Conservation (phyloP, 2,329 filamentous ascomycete species). For the Fusarium siculi region DNA sequence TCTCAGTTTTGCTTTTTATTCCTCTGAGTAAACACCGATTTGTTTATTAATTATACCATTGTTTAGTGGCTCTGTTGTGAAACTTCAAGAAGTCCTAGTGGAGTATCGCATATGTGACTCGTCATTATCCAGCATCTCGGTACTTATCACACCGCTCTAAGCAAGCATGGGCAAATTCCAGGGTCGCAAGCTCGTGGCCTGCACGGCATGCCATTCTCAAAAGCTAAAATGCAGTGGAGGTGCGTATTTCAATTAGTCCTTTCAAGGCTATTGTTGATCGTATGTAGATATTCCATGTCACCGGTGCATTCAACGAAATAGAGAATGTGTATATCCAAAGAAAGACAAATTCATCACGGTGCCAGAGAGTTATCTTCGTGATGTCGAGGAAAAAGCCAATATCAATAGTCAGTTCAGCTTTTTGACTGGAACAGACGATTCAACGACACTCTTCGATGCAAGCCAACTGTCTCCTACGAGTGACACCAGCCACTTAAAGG, state of each 20-base stretch:
- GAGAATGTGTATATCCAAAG: not conserved
- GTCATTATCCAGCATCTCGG: not conserved
- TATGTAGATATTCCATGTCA: not conserved
- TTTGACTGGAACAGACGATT: rapidly evolving
- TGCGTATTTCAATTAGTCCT: not conserved
- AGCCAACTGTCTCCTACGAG: not conserved
- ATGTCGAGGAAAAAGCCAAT: not conserved
- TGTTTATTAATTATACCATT: not conserved
- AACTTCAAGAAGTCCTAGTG: not conserved
- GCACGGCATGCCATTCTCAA: not conserved
- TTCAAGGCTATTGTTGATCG: not conserved
- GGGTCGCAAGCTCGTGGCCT: not conserved
- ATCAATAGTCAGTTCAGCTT: not conserved
- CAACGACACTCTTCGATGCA: not conserved
- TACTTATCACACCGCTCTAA: not conserved
- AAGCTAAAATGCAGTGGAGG: conserved; percentile 10
- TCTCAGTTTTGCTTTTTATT: not conserved
- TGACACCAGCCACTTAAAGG: not conserved
- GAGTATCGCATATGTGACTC: not conserved
- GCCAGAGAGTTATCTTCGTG: not conserved
- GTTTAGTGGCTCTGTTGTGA: not conserved
- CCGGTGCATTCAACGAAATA: not conserved
- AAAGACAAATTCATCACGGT: not conserved
- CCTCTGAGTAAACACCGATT: not conserved
- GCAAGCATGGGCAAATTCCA: not conserved